phyloP scores from a whole-genome alignment of 1,139 yeast genomes.

The Dujonia santamariae region DNA sequence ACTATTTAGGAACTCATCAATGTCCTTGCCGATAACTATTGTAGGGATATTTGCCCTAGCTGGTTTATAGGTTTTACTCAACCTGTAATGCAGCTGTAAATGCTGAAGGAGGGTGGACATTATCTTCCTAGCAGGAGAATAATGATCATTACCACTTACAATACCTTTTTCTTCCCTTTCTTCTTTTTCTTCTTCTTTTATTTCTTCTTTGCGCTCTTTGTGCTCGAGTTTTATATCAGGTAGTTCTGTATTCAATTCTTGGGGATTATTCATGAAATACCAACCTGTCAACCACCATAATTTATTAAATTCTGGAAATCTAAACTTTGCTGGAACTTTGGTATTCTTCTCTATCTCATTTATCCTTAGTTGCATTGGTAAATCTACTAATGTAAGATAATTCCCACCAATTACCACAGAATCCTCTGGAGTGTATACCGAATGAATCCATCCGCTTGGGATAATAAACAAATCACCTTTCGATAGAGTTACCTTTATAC shows the following conservation, averaged over 20 bases:
- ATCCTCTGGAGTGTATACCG: slow-evolving; percentile 80
- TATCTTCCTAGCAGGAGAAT: slow-evolving; percentile 2
- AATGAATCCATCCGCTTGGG: slow-evolving; percentile 94
- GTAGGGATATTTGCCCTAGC: slow-evolving; percentile 31
- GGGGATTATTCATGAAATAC: slow-evolving; percentile 32
- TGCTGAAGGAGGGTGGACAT: slow-evolving; percentile 17
- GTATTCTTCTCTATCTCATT: slow-evolving; percentile 63
- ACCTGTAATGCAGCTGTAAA: slow-evolving; percentile 22
- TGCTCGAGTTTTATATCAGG: background rate
- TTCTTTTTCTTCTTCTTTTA: background rate
- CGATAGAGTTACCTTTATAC: slow-evolving; percentile 60
- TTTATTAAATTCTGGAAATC: slow-evolving; percentile 73
- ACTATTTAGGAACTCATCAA: slow-evolving; percentile 16
- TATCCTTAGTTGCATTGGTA: slow-evolving; percentile 60
- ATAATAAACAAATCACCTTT: slow-evolving; percentile 78
- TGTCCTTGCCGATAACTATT: slow-evolving; percentile 22
- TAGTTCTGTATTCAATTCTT: slow-evolving; percentile 20
- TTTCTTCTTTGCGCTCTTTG: background rate
- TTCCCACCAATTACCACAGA: slow-evolving; percentile 87
- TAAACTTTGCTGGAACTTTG: slow-evolving; percentile 69
- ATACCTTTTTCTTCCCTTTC: background rate
- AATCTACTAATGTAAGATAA: slow-evolving; percentile 63
- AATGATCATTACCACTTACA: background rate
- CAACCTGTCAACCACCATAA: slow-evolving; percentile 66
- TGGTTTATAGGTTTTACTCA: slow-evolving; percentile 23